Evolutionary conservation across 1,139 yeast species (phyloP).

Genomic region (Insectozyma bohioensis): DNA sequence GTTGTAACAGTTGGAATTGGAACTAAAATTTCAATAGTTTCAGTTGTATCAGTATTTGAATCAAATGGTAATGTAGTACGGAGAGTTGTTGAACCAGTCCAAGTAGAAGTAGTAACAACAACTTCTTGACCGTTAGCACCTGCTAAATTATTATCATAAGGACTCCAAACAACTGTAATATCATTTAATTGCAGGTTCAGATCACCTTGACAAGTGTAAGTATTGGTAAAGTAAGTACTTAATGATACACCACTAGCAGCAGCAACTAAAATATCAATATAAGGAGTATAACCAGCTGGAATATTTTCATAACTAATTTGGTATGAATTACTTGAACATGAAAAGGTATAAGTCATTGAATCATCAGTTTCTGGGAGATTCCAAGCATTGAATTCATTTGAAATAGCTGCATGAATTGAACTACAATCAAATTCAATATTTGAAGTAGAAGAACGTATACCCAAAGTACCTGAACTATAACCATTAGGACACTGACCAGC

Average conservation of each 20-base stretch:
- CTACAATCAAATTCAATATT: slow-evolving; percentile 22
- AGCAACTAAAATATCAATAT: slow-evolving; percentile 19
- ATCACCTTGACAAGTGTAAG: slow-evolving; percentile 15
- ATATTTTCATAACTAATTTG: slow-evolving; percentile 20
- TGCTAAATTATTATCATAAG: slow-evolving; percentile 13
- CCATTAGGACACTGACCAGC: slow-evolving; percentile 27
- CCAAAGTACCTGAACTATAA: slow-evolving; percentile 23
- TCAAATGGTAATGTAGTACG: slow-evolving; percentile 21
- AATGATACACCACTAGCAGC: slow-evolving; percentile 5
- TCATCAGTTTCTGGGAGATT: slow-evolving; percentile 15
- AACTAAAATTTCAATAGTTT: slow-evolving; percentile 17
- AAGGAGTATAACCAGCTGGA: slow-evolving; percentile 36
- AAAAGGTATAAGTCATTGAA: slow-evolving; percentile 10
- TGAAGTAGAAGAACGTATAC: slow-evolving; percentile 14
- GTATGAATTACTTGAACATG: slow-evolving; percentile 18
- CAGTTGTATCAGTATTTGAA: slow-evolving; percentile 13
- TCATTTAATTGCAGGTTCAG: background rate
- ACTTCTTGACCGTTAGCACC: slow-evolving; percentile 24
- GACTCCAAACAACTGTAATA: slow-evolving; percentile 11
- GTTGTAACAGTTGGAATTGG: slow-evolving; percentile 22
- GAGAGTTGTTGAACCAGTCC: slow-evolving; percentile 22
- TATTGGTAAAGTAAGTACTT: slow-evolving; percentile 15
- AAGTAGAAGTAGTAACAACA: slow-evolving; percentile 23
- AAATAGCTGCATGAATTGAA: slow-evolving; percentile 20
- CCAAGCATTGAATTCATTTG: slow-evolving; percentile 26